These are phyloP conservation scores for Asterophora parasitica DNA, from an alignment of 768 basidiomycete genomes.

Conservation along the genomic window DNA sequence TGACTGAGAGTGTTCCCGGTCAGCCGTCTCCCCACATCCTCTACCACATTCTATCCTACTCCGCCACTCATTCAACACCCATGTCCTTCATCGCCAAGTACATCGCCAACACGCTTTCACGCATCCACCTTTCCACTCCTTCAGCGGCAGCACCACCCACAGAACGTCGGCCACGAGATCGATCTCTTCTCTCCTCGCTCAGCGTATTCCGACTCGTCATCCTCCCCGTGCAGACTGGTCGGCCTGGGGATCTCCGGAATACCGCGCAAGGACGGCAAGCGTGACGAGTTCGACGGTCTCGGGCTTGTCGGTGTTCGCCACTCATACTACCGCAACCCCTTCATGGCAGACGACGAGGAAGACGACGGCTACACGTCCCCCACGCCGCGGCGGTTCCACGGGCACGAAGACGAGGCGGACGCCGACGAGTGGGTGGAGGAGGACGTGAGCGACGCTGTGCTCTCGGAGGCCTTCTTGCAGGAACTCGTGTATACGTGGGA, in stretches of 20 bases:
- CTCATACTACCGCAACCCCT: background rate
- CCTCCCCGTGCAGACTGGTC: no score
- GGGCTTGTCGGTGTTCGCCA: slow-evolving; percentile 14
- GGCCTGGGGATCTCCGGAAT: slow-evolving; percentile 5
- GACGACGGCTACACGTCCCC: slow-evolving; percentile 11
- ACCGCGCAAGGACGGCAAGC: slow-evolving; percentile 10
- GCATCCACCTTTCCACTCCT: background rate
- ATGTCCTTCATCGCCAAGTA: slow-evolving; percentile 12
- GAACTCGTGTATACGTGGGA: no score
- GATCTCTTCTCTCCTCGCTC: no score
- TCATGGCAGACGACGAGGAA: background rate
- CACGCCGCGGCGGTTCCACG: slow-evolving; percentile 3
- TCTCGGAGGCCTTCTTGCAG: no score
- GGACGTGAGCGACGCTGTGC: background rate
- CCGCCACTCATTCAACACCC: slow-evolving; percentile 5
- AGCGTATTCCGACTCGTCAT: no score
- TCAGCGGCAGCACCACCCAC: no score
- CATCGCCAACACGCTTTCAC: slow-evolving; percentile 4
- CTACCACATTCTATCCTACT: slow-evolving; percentile 11
- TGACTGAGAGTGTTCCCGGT: background rate
- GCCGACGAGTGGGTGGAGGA: background rate
- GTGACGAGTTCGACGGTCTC: slow-evolving; percentile 9
- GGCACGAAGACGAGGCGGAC: background rate
- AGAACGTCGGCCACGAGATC: no score
- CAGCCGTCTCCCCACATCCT: background rate